phyloP scores from a whole-genome alignment of 2,329 filamentous ascomycete genomes.

The Hypoxylon sp. region DNA sequence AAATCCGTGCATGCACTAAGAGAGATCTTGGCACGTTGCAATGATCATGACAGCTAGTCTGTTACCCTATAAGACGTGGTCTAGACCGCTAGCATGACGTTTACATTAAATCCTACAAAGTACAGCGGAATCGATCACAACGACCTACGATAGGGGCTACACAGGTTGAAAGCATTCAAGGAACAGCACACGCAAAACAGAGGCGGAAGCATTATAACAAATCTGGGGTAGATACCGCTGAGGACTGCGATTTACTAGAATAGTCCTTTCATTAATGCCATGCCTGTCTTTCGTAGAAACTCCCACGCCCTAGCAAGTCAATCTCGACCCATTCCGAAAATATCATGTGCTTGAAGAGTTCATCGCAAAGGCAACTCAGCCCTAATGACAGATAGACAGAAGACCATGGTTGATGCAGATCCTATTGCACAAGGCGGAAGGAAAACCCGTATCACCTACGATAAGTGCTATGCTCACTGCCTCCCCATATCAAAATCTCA shows the following conservation, averaged over 20 bases:
- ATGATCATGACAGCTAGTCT: not conserved
- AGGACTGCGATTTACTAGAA: slow-evolving; percentile 33
- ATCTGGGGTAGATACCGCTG: slow-evolving; percentile 27
- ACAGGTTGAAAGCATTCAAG: not conserved
- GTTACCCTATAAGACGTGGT: not conserved
- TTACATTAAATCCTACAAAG: not conserved
- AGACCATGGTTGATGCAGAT: slow-evolving; percentile 45
- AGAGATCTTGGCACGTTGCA: not conserved
- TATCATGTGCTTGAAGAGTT: slow-evolving; percentile 38
- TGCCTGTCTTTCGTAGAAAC: slow-evolving; percentile 43
- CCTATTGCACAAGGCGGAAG: slow-evolving; percentile 44
- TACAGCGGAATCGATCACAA: not conserved
- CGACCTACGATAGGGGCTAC: not conserved
- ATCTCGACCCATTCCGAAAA: slow-evolving; percentile 35
- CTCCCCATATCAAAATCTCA: slow-evolving; percentile 21
- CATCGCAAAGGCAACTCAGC: slow-evolving; percentile 35
- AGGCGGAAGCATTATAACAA: slow-evolving; percentile 31
- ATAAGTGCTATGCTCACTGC: slow-evolving; percentile 35
- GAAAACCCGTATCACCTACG: slow-evolving; percentile 37
- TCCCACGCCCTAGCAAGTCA: slow-evolving; percentile 41
- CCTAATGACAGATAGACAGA: slow-evolving; percentile 45
- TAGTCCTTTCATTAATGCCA: slow-evolving; percentile 32
- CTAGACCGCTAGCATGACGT: not conserved
- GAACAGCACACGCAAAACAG: not conserved
- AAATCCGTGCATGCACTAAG: not conserved